These are phyloP conservation scores for Boletus reticulatus DNA, from an alignment of 768 basidiomycete species.

Conservation along the genomic window DNA sequence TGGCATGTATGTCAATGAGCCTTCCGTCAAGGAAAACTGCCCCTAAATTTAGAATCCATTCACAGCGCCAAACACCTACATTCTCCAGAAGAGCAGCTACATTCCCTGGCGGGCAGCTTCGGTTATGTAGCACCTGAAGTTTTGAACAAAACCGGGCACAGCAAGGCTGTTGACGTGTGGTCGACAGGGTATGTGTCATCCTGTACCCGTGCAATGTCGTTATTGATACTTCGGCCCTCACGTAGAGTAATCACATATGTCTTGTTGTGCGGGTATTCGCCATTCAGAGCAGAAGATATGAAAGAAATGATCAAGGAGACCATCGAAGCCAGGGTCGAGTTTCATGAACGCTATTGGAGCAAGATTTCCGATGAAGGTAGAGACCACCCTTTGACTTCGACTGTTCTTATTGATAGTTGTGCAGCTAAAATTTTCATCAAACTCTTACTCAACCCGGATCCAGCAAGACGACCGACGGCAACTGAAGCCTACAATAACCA, in stretches of 20 bases:
- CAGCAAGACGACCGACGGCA: slow-evolving; percentile 69
- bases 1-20: slow-evolving; percentile 68
- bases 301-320: slow-evolving; percentile 79
- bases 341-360: slow-evolving; percentile 94
- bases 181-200: slow-evolving; percentile 68
- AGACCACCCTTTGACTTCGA: slow-evolving; percentile 5
- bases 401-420: background rate
- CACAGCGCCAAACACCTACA: slow-evolving; percentile 80
- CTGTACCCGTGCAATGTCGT: background rate
- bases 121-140: slow-evolving; percentile 94
- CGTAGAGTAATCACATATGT: slow-evolving; percentile 91
- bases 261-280: slow-evolving; percentile 91
- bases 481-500: slow-evolving; percentile 64
- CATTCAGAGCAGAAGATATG: slow-evolving; percentile 84
- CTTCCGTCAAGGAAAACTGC: background rate
- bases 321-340: slow-evolving; percentile 79
- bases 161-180: slow-evolving; percentile 94
- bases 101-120: slow-evolving; percentile 74
- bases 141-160: slow-evolving; percentile 75
- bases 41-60: background rate
- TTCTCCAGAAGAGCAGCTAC: slow-evolving; percentile 65
- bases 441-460: slow-evolving; percentile 67
- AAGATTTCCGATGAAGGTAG: slow-evolving; percentile 78
- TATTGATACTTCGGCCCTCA: background rate
- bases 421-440: slow-evolving; percentile 85